phyloP scores from a whole-genome alignment of 1,284 basidiomycete species.

The Leccinum pseudoinsigne region DNA sequence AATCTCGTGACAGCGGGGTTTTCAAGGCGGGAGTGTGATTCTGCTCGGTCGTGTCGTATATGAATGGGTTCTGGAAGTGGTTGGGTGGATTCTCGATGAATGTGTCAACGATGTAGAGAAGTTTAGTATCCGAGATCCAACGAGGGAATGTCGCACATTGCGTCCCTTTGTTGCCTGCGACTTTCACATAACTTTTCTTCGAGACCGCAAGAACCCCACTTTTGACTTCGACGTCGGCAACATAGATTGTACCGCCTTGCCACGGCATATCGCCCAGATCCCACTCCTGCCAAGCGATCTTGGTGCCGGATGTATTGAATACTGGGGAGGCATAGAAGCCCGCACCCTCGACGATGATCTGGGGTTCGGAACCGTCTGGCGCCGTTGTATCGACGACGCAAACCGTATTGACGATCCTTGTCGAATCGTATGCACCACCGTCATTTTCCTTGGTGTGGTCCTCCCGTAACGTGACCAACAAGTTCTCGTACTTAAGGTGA shows the following conservation, averaged over 20 bases:
- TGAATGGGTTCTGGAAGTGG: conserved; percentile 64
- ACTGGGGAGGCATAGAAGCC: conserved; percentile 55
- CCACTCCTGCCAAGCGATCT: conserved; percentile 72
- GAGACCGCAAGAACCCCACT: not conserved
- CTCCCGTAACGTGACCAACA: conserved; percentile 42
- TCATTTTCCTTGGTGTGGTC: conserved; percentile 43
- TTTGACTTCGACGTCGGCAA: conserved; percentile 42
- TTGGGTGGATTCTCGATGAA: conserved; percentile 39
- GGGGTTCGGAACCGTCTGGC: not conserved
- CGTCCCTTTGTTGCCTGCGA: conserved; percentile 48
- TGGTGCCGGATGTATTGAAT: conserved; percentile 67
- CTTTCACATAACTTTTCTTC: not conserved
- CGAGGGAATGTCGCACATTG: conserved; percentile 51
- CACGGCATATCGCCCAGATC: conserved; percentile 81
- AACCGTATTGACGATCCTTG: not conserved
- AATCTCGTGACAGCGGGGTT: conserved; percentile 49
- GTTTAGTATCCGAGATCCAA: conserved; percentile 56
- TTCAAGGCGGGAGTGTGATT: conserved; percentile 42
- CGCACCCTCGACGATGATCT: conserved; percentile 36
- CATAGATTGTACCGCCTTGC: conserved; percentile 61
- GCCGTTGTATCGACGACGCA: not conserved
- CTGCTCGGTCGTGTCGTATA: conserved; percentile 33
- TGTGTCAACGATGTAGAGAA: conserved; percentile 64
- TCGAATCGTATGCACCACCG: too few species aligned
- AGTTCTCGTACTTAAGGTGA: conserved; percentile 17